Percentiles rank a stretch among this genome's conserved stretches.
Conservation (phyloP, 495 filamentous ascomycete genomes). For the Penicillium bovifimosum region DNA sequence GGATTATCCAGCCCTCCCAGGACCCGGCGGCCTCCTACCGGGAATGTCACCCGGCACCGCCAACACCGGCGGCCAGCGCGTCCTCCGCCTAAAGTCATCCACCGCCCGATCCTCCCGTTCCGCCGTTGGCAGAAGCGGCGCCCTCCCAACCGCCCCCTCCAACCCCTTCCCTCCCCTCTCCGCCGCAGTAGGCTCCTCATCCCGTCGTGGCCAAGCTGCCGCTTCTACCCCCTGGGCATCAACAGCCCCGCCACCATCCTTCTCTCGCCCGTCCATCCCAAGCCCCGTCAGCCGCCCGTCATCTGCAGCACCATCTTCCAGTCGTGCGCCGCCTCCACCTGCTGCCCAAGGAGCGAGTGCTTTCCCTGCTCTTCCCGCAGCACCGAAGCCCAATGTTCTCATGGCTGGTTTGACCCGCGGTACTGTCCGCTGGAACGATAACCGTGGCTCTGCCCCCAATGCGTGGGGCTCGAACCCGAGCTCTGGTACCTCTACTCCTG, state of each 20-base stretch:
- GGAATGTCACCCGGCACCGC: slow-evolving; percentile 41
- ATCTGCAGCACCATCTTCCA: slow-evolving; percentile 17
- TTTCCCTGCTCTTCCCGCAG: slow-evolving; percentile 78
- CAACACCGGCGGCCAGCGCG: slow-evolving; percentile 45
- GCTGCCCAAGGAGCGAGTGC: slow-evolving; percentile 31
- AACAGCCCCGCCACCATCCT: slow-evolving; percentile 26
- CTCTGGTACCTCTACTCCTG: slow-evolving; percentile 22
- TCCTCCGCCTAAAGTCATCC: slow-evolving; percentile 69
- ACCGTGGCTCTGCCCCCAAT: slow-evolving; percentile 31
- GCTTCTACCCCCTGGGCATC: slow-evolving; percentile 49
- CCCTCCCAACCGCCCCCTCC: slow-evolving; percentile 29
- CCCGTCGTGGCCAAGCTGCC: slow-evolving; percentile 20
- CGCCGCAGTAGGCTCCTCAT: slow-evolving; percentile 34
- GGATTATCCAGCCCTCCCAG: slow-evolving; percentile 88
- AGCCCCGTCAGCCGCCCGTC: slow-evolving; percentile 23
- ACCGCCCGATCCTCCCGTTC: slow-evolving; percentile 68
- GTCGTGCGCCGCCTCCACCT: slow-evolving; percentile 2
- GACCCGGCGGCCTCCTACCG: slow-evolving; percentile 54
- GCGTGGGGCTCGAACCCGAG: slow-evolving; percentile 41
- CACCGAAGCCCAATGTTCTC: slow-evolving; percentile 69
- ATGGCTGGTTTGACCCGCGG: slow-evolving; percentile 74
- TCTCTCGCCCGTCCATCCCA: slow-evolving; percentile 26
- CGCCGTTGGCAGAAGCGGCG: slow-evolving; percentile 45
- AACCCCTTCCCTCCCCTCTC: slow-evolving; percentile 47
- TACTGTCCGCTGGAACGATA: slow-evolving; percentile 63